Base-by-base conservation (phyloP, 1,284 basidiomycete species). In the Xanthoconium separans region DNA sequence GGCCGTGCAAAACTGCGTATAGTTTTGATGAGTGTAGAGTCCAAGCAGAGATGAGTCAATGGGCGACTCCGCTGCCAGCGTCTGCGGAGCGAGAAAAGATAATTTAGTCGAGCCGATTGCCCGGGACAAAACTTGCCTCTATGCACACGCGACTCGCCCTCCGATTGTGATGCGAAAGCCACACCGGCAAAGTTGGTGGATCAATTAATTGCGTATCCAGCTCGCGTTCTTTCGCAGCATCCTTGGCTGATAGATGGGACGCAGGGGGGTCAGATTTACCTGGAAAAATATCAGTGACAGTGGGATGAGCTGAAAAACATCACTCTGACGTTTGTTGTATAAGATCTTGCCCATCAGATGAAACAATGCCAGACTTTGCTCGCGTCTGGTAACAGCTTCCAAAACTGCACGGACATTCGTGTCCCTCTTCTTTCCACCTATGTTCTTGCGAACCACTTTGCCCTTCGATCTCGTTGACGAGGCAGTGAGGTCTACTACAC, bases 1-100 rank as follows among this genome's bases (percentile, higher is more conserved):
- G 27, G 88, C 83, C 39, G 80, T 73, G 64, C 89, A 93, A 68
- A 93, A 99, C 50, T 87, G 84, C 0, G 87, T 81, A 58, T 95
- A 92, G 67, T 98, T 98, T 66, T 98, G 94, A 60, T 98, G 95
- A 4, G 96, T 79, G 70, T 98, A 99, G 5, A 96, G 74, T 8
- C 88, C 87, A 58, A 96, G 90, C 2, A 97, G 77, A 1, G 91
- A 91, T 0, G 92, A 84, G 69, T 98, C 95, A 43, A 99, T 88
- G 0, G 95, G 94, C 0, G 93, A 89, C 58, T 95, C 90, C 0
- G 89, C 83, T 64, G 93, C 93, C 4, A 97, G 73, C 12, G 68
- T 67, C 92, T 94, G 64, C 36, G 40, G 6, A n/a, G 20, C 2
- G 10, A 47, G 15, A 24, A 30, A 42, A 31, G 50, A 3, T 22